phyloP scores from a whole-genome alignment of 768 basidiomycete species.

The Hygrocybe punicea region DNA sequence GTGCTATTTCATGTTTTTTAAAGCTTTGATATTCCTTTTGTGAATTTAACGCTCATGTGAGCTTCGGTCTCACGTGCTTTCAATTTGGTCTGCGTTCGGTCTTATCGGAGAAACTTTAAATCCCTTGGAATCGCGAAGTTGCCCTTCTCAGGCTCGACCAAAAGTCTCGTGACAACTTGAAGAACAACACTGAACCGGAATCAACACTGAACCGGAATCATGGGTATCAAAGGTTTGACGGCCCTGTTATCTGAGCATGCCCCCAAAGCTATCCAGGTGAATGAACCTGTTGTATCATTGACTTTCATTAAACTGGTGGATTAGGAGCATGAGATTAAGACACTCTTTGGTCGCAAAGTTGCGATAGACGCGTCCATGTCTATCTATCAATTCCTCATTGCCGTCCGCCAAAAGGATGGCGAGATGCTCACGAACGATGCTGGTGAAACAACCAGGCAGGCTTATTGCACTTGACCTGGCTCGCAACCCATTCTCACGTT shows the following conservation, averaged over 20 bases:
- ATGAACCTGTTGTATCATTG: not conserved
- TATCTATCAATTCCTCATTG: slow-evolving; percentile 97
- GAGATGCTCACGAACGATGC: slow-evolving; percentile 96
- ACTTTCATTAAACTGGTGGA: not conserved
- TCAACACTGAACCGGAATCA: no score
- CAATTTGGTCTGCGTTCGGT: no score
- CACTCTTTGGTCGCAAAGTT: slow-evolving; percentile 95
- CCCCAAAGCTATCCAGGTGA: slow-evolving; percentile 63
- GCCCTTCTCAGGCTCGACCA: no score
- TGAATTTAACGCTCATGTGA: no score
- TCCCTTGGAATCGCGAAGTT: no score
- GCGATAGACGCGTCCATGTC: slow-evolving; percentile 98
- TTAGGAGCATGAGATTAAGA: slow-evolving; percentile 91
- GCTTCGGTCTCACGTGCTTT: no score
- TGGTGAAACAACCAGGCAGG: slow-evolving; percentile 80
- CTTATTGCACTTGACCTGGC: not conserved
- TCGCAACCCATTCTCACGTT: not conserved
- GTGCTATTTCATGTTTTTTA: no score
- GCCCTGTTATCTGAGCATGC: slow-evolving; percentile 86
- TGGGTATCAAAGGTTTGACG: slow-evolving; percentile 97
- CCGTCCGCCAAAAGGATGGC: slow-evolving; percentile 93
- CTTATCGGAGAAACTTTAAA: no score
- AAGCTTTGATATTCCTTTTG: no score
- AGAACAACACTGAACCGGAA: no score
- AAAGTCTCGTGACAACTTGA: no score